Evolutionary conservation across 306 rosid genomes (phyloP).

Genomic region (Lathyrus aphaca): DNA sequence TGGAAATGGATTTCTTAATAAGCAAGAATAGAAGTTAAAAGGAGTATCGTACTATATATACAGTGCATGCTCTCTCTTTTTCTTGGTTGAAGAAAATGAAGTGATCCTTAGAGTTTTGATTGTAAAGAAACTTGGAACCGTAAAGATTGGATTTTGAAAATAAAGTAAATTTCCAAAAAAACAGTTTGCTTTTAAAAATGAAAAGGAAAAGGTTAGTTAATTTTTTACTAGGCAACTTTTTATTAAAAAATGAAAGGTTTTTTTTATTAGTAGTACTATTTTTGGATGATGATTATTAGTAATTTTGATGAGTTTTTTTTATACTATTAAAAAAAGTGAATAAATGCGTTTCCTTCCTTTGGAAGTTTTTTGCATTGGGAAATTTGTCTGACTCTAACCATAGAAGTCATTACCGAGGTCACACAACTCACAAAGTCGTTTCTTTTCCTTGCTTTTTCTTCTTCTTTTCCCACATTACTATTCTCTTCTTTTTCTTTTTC

Average conservation of each 20-base stretch:
- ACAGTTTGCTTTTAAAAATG: neutral
- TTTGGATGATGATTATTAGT: too few species aligned
- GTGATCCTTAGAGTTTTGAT: neutral
- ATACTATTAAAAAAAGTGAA: neutral
- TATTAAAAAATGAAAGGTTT: too few species aligned
- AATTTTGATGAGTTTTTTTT: too few species aligned
- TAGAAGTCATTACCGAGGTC: neutral
- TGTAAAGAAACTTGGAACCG: neutral
- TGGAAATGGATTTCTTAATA: conserved; percentile 21
- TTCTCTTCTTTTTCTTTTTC: neutral
- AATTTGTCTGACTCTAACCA: neutral
- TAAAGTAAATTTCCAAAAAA: neutral
- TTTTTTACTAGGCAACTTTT: too few species aligned
- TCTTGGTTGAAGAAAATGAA: too few species aligned
- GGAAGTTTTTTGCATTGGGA: neutral
- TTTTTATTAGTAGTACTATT: too few species aligned
- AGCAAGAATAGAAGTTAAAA: conserved; percentile 5
- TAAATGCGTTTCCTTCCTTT: neutral
- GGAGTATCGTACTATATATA: neutral
- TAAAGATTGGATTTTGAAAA: conserved; percentile 5
- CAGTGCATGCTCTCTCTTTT: too few species aligned
- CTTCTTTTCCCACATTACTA: neutral
- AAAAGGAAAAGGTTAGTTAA: too few species aligned
- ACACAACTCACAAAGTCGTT: neutral
- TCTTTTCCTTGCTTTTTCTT: neutral